Conservation (phyloP, 306 rosid genomes). For the Hippophae rhamnoides region DNA sequence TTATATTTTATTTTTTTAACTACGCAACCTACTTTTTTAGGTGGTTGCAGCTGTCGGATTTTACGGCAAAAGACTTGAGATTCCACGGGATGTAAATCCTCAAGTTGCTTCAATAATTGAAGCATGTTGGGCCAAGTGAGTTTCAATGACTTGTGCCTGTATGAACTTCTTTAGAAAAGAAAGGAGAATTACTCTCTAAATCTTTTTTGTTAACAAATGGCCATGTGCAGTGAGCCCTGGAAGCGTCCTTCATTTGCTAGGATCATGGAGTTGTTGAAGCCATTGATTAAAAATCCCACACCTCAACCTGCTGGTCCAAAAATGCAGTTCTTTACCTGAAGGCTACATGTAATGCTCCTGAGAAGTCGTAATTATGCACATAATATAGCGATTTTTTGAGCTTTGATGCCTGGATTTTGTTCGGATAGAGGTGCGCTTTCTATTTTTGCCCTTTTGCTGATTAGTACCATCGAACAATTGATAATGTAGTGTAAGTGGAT, state of each 20-base stretch:
- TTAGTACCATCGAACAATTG: too few relatives aligned
- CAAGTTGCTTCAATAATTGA: constrained; percentile 71
- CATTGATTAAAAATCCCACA: constrained; percentile 61
- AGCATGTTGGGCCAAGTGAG: constrained; percentile 96
- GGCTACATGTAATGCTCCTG: constrained; percentile 17
- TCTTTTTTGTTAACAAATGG: constrained; percentile 15
- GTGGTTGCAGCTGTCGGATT: constrained; percentile 98
- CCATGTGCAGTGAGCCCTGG: constrained; percentile 79
- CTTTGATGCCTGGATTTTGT: constrained; percentile 39
- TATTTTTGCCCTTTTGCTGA: constrained; percentile 2
- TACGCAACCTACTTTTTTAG: constrained; percentile 24
- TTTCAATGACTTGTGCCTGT: constrained; percentile 13
- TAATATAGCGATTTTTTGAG: constrained; percentile 36
- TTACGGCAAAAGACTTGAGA: constrained; percentile 76
- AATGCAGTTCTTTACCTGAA: constrained; percentile 48
- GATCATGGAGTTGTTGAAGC: constrained; percentile 82
- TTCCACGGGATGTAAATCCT: constrained; percentile 75
- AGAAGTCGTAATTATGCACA: constrained; percentile 46
- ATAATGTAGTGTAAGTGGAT: too few relatives aligned
- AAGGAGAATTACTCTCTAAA: not conserved
- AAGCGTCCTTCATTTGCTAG: constrained; percentile 82
- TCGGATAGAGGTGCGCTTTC: constrained; percentile 43
- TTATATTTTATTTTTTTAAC: not conserved
- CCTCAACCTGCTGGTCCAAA: constrained; percentile 60
- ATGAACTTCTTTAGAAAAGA: not conserved